A percentile compares a stretch with the other conserved stretches of the same genome.
Conservation (phyloP, 2,329 filamentous ascomycete genomes). For the Trichoderma sp. region DNA sequence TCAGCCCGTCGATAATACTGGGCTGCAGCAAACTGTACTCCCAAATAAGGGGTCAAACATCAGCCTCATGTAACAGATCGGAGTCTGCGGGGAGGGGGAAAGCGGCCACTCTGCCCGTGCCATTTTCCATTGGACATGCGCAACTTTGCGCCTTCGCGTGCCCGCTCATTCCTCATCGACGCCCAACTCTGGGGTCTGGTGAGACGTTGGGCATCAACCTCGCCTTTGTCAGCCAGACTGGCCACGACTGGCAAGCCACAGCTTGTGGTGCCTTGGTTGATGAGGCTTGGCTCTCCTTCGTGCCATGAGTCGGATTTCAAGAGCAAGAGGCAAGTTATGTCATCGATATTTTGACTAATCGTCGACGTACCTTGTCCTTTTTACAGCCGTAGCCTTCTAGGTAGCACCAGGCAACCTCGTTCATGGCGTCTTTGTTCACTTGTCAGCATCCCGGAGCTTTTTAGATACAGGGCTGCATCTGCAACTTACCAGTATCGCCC, state of each 20-base stretch:
- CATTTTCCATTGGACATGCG: constrained; percentile 11
- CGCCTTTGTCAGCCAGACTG: constrained; percentile 8
- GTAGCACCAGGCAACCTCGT: constrained; percentile 95
- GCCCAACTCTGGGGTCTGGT: constrained; percentile 38
- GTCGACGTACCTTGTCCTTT: constrained; percentile 88
- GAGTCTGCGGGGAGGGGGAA: background rate
- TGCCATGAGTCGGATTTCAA: background rate
- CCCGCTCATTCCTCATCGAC: constrained; percentile 38
- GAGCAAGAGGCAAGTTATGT: background rate
- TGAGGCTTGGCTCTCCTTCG: background rate
- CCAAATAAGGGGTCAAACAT: constrained; percentile 30
- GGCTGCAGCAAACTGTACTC: constrained; percentile 70
- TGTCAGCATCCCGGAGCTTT: background rate
- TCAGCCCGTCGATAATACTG: constrained; percentile 93
- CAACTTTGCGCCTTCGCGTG: constrained; percentile 1
- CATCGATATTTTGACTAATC: background rate
- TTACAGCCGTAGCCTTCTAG: constrained; percentile 94
- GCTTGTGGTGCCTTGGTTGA: constrained; percentile 15
- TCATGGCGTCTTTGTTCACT: constrained; percentile 78
- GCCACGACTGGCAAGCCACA: constrained; percentile 17
- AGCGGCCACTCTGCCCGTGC: background rate
- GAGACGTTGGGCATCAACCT: constrained; percentile 26
- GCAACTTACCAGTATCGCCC: constrained; percentile 72
- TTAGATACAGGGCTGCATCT: constrained; percentile 3
- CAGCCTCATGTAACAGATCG: constrained; percentile 51